A percentile compares a stretch with the other conserved stretches of the same genome.
phyloP scores from a whole-genome alignment of 1,284 basidiomycete genomes.

The Boletus hoseneyae region DNA sequence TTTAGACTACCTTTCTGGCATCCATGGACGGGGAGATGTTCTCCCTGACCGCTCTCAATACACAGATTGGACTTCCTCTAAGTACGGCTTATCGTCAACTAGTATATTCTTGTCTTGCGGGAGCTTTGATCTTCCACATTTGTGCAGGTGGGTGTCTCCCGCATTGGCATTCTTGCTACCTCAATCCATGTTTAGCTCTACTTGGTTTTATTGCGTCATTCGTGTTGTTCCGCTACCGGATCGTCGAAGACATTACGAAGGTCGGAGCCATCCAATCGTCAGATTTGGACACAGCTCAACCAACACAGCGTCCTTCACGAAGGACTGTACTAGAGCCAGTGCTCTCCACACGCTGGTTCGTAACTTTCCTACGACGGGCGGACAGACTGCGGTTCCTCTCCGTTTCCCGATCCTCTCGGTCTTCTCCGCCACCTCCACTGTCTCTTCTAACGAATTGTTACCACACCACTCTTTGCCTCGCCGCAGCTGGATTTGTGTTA shows the following conservation, averaged over 20 bases:
- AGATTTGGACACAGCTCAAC: constrained; percentile 7
- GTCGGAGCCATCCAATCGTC: constrained; percentile 2
- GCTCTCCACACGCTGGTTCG: constrained; percentile 2
- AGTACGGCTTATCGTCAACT: constrained; percentile 17
- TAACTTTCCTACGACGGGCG: constrained; percentile 1
- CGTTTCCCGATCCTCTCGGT: neutral
- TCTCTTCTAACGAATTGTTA: constrained; percentile 26
- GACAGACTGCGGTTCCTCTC: constrained; percentile 1
- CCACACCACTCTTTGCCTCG: constrained; percentile 23
- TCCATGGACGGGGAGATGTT: constrained; percentile 32
- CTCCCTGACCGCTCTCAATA: constrained; percentile 23
- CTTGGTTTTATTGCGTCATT: constrained; percentile 32
- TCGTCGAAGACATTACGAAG: constrained; percentile 23
- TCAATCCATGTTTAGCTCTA: constrained; percentile 18
- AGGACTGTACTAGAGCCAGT: constrained; percentile 22
- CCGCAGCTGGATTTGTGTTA: constrained; percentile 25
- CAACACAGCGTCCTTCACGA: constrained; percentile 6
- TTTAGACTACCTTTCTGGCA: constrained; percentile 29
- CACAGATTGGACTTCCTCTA: constrained; percentile 17
- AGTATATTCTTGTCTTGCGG: constrained; percentile 30
- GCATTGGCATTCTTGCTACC: neutral
- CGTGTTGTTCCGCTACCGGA: constrained; percentile 24
- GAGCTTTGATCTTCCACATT: constrained; percentile 31
- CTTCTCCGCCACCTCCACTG: constrained; percentile 13
- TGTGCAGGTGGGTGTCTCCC: constrained; percentile 24